Evolutionary conservation across 345 rosid genomes (phyloP).

Genomic region (Psidium friedrichsthalianum): DNA sequence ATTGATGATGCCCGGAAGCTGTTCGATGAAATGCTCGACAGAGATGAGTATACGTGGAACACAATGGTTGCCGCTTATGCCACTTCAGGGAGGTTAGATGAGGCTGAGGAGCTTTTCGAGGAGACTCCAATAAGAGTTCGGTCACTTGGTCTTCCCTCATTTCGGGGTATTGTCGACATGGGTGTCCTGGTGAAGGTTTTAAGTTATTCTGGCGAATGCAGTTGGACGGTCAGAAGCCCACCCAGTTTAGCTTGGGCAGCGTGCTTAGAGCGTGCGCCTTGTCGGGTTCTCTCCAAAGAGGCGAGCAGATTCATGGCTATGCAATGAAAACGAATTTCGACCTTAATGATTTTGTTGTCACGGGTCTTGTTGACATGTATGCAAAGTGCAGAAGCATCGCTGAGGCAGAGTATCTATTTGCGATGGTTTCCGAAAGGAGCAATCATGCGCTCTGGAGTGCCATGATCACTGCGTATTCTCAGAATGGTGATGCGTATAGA

Average conservation of each 20-base stretch:
- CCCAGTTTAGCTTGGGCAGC: constrained; percentile 61
- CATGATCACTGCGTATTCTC: constrained; percentile 70
- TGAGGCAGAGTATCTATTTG: constrained; percentile 66
- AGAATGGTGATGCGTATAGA: constrained; percentile 37
- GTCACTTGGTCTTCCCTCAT: constrained; percentile 76
- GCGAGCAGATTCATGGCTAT: constrained; percentile 68
- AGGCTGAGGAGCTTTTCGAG: constrained; percentile 40
- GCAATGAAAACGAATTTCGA: constrained; percentile 42
- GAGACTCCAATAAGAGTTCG: constrained; percentile 44
- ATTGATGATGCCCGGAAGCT: constrained; percentile 52
- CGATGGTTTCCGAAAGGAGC: constrained; percentile 17
- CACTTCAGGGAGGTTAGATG: constrained; percentile 42
- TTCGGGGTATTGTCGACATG: constrained; percentile 55
- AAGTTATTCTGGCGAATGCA: constrained; percentile 59
- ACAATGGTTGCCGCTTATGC: constrained; percentile 74
- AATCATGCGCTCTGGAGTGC: constrained; percentile 80
- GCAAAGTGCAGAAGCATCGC: constrained; percentile 49
- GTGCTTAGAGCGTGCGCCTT: constrained; percentile 49
- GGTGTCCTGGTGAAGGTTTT: constrained; percentile 46
- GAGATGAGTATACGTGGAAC: constrained; percentile 78
- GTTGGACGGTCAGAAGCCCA: constrained; percentile 41
- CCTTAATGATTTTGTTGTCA: constrained; percentile 45
- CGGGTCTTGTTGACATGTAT: constrained; percentile 77
- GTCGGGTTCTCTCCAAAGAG: constrained; percentile 31
- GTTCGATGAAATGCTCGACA: constrained; percentile 61